Conservation (phyloP, 495 filamentous ascomycete genomes). For the Parmelia sp. region DNA sequence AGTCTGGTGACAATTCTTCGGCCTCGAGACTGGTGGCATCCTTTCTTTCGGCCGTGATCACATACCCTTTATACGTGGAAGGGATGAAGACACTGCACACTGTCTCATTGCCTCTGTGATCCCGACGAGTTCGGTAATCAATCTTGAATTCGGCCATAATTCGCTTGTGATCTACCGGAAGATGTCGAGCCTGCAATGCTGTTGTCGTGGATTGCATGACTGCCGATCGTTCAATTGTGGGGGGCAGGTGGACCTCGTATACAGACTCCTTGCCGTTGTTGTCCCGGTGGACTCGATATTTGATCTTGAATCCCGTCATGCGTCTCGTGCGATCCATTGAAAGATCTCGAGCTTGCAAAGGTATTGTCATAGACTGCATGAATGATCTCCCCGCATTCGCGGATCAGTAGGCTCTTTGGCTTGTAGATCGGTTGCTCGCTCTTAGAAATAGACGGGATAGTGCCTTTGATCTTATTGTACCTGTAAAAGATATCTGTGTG, state of each 20-base stretch:
- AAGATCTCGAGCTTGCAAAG: neutral
- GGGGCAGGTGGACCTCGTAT: neutral
- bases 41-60: neutral
- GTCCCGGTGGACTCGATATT: neutral
- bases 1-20: neutral
- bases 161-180: too few relatives aligned
- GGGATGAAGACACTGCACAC: neutral
- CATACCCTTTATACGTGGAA: neutral
- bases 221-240: neutral
- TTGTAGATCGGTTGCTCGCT: neutral
- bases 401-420: too few relatives aligned
- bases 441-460: neutral
- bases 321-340: neutral
- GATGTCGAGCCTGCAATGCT: too few relatives aligned
- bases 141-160: neutral
- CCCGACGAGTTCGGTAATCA: neutral
- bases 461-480: neutral
- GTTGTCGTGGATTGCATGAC: too few relatives aligned
- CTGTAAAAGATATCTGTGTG: neutral
- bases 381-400: neutral
- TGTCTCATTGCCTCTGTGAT: neutral
- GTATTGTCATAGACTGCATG: neutral
- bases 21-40: neutral
- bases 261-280: neutral
- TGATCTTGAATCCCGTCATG: neutral